Conservation (phyloP, 2,329 filamentous ascomycete species). For the Sporothrix dimorphospora region DNA sequence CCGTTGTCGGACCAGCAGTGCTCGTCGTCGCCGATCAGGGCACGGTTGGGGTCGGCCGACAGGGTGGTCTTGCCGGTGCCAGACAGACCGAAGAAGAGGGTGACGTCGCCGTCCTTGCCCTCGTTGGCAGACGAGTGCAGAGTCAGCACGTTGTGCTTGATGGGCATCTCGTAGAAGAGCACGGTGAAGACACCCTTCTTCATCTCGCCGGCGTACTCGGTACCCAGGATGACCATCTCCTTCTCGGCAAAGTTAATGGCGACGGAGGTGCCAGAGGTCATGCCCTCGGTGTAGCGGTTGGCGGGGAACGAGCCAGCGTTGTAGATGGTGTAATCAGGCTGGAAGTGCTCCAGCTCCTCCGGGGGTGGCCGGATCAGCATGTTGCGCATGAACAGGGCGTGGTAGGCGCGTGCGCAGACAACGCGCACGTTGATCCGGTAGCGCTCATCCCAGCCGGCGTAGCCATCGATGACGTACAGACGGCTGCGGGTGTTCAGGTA, state of each 20-base stretch:
- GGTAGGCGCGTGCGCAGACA: constrained; percentile 97
- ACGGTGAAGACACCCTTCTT: constrained; percentile 99
- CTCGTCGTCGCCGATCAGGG: constrained; percentile 97
- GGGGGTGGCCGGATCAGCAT: constrained; percentile 95
- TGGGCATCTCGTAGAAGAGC: constrained; percentile 99
- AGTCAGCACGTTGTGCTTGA: constrained; percentile 98
- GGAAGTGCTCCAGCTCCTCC: constrained; percentile 95
- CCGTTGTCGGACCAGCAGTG: constrained; percentile 98
- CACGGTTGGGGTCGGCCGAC: constrained; percentile 94
- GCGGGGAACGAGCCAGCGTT: constrained; percentile 98
- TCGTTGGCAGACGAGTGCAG: constrained; percentile 99
- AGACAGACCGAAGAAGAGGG: constrained; percentile 98
- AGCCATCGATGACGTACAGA: constrained; percentile 98
- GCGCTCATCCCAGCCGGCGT: constrained; percentile 96
- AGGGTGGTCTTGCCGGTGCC: constrained; percentile 98
- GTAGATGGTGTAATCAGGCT: constrained; percentile 99
- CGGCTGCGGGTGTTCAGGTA: constrained; percentile 99
- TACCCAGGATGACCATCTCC: constrained; percentile 99
- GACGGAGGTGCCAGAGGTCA: constrained; percentile 97
- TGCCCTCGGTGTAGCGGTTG: constrained; percentile 96
- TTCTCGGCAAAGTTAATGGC: constrained; percentile 99
- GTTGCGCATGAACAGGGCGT: constrained; percentile 99
- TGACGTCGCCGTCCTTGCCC: constrained; percentile 91
- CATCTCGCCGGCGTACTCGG: constrained; percentile 97
- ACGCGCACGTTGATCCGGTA: constrained; percentile 98